Conservation (phyloP, 1,139 yeast genomes). For the Hemisphaericaspora xylofermentans region DNA sequence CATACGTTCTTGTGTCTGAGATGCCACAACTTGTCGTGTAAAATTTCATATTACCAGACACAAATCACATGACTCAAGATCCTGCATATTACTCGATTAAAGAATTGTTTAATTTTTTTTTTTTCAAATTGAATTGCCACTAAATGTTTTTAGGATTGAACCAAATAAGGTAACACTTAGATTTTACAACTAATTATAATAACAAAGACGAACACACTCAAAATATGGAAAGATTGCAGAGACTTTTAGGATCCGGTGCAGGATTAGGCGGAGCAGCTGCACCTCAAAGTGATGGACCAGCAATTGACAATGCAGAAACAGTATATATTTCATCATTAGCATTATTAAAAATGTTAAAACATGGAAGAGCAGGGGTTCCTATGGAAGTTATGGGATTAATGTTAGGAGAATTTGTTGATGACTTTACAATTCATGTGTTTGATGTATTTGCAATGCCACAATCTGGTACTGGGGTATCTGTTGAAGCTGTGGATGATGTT, state of each 20-base stretch:
- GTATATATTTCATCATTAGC: constrained; percentile 96
- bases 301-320: constrained; percentile 93
- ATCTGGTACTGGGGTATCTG: constrained; percentile 97
- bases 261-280: constrained; percentile 56
- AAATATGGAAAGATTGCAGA: constrained; percentile 70
- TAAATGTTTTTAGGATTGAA: no score
- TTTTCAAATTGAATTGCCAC: no score
- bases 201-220: constrained; percentile 3
- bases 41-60: background rate
- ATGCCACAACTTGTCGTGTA: background rate
- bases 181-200: background rate
- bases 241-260: constrained; percentile 64
- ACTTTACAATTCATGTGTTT: constrained; percentile 92
- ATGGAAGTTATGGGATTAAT: constrained; percentile 99
- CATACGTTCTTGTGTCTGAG: no score
- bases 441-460: constrained; percentile 99
- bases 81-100: no score
- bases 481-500: constrained; percentile 98
- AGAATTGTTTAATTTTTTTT: no score
- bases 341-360: constrained; percentile 91
- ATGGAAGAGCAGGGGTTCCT: constrained; percentile 98
- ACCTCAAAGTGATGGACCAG: constrained; percentile 67
- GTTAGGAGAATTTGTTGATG: constrained; percentile 98
- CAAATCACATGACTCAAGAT: background rate
- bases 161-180: no score